Conservation (phyloP, 176 grass and related monocot genomes). For the Rhynchospora pubera region DNA sequence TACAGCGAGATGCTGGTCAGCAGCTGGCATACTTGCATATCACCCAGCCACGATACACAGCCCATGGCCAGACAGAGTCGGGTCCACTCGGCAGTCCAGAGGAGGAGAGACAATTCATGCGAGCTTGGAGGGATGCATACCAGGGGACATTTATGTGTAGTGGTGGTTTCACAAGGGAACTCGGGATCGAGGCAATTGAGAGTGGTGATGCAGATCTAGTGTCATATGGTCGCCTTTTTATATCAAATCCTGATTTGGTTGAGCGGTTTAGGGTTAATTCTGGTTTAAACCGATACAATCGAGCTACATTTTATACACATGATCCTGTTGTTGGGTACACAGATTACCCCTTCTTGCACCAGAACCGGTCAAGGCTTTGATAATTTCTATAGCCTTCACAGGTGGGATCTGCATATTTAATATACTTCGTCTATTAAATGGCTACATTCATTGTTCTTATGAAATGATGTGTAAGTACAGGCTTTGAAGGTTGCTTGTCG, state of each 20-base stretch:
- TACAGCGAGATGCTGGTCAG: conserved; percentile 47
- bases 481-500: not conserved
- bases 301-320: conserved; percentile 88
- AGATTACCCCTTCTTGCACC: conserved; percentile 64
- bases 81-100: conserved; percentile 78
- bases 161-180: conserved; percentile 82
- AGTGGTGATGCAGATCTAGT: conserved; percentile 66
- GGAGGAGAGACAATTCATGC: conserved; percentile 72
- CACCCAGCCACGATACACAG: conserved; percentile 77
- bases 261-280: conserved; percentile 52
- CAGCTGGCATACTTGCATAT: conserved; percentile 80
- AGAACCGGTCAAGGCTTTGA: conserved; percentile 47
- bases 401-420: not conserved
- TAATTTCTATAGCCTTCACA: not conserved
- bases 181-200: conserved; percentile 64
- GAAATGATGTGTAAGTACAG: not conserved
- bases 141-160: conserved; percentile 69
- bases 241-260: conserved; percentile 80
- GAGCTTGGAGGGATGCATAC: conserved; percentile 43
- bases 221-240: conserved; percentile 78
- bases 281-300: conserved; percentile 46
- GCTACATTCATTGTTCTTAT: not conserved
- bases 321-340: conserved; percentile 88
- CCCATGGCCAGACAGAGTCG: conserved; percentile 80
- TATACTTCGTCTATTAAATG: not conserved